A percentile compares a stretch with the other conserved stretches of the same genome.
These are phyloP conservation scores for Gleditsia sinensis DNA, from an alignment of 306 rosid species.

Conservation along the genomic window DNA sequence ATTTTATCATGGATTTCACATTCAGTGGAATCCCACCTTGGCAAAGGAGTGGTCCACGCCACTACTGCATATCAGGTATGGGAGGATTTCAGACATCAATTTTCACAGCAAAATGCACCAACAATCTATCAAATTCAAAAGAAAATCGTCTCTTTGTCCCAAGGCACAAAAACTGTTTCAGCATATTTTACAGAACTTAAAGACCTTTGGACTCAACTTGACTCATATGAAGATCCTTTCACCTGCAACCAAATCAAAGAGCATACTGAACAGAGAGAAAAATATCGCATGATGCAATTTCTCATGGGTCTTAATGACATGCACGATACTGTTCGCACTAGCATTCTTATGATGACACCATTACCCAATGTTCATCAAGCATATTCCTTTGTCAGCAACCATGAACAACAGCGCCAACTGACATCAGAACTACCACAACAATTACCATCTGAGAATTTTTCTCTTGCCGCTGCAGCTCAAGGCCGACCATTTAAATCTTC, in stretches of 20 bases:
- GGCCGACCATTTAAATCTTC: no score
- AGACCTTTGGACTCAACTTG: background rate
- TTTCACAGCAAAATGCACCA: no score
- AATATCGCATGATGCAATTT: no score
- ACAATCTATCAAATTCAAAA: no score
- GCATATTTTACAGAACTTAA: no score
- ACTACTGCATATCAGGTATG: background rate
- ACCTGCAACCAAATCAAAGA: background rate
- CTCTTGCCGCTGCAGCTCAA: background rate
- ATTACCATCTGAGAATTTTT: background rate
- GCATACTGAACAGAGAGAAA: background rate
- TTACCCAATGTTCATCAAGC: background rate
- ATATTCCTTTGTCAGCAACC: no score
- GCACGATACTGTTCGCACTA: background rate
- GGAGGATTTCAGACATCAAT: no score
- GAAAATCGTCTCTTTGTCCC: no score
- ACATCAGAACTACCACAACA: background rate
- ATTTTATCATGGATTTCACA: no score
- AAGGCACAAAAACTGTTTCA: background rate
- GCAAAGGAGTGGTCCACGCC: background rate
- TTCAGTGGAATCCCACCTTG: background rate
- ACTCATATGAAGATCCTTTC: background rate
- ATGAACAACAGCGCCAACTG: background rate
- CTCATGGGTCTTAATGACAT: background rate
- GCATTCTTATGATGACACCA: background rate